Percentiles rank a stretch among this genome's conserved stretches.
phyloP scores from a whole-genome alignment of 371 early-diverging fungal species.

The Mortierella sp. region DNA sequence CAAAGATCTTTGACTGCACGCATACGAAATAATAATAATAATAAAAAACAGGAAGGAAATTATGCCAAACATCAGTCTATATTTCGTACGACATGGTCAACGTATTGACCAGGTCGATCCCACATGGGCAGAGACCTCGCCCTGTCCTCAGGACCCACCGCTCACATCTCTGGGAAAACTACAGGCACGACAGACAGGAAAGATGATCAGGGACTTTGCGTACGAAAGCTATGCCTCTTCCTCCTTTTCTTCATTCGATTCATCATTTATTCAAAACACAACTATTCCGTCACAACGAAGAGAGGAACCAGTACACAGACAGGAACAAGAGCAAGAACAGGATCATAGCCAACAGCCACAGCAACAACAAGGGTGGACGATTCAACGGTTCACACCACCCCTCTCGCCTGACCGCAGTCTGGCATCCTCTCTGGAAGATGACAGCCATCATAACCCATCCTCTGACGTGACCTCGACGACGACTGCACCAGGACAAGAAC shows the following conservation, averaged over 20 bases:
- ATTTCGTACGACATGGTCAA: slow-evolving; percentile 68
- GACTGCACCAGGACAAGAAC: not conserved
- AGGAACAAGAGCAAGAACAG: not conserved
- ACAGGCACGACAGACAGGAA: slow-evolving; percentile 60
- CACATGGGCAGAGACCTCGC: slow-evolving; percentile 55
- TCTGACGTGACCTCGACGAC: not conserved
- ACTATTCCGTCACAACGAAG: too few relatives aligned
- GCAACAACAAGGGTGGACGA: too few relatives aligned
- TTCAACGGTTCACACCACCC: slow-evolving; percentile 44
- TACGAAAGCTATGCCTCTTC: slow-evolving; percentile 14
- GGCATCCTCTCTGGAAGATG: not conserved
- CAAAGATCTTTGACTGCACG: too few relatives aligned
- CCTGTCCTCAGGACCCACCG: slow-evolving; percentile 65
- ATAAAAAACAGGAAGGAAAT: too few relatives aligned
- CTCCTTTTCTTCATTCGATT: too few relatives aligned
- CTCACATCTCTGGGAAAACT: slow-evolving; percentile 59
- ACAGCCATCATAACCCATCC: too few relatives aligned
- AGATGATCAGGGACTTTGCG: slow-evolving; percentile 35
- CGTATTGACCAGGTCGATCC: slow-evolving; percentile 65
- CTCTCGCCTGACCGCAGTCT: slow-evolving; percentile 21
- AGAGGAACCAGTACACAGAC: too few relatives aligned
- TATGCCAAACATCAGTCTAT: slow-evolving; percentile 50
- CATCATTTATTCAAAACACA: too few relatives aligned
- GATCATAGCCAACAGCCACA: not conserved
- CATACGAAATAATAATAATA: too few relatives aligned